phyloP scores from a whole-genome alignment of 75 land plant genomes.

The Cryptomeria japonica region DNA sequence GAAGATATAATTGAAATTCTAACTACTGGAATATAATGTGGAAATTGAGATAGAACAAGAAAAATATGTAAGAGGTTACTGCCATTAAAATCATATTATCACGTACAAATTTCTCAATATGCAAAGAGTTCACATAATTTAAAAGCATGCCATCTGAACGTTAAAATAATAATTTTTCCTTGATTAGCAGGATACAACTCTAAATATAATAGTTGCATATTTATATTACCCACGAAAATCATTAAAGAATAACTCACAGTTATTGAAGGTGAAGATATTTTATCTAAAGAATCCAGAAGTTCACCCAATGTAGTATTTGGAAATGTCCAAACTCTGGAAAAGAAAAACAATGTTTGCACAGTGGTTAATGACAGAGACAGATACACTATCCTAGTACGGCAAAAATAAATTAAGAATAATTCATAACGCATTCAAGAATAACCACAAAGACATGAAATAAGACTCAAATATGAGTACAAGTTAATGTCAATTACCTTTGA shows the following conservation, averaged over 20 bases:
- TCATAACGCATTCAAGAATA: neutral
- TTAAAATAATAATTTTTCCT: neutral
- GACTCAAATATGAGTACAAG: neutral
- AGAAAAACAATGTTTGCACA: neutral
- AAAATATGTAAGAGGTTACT: neutral
- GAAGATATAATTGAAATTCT: neutral
- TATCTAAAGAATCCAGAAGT: slow-evolving; percentile 24
- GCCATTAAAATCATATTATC: neutral
- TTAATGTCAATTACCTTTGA: neutral
- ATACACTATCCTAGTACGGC: neutral
- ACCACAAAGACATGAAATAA: neutral
- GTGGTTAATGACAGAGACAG: neutral
- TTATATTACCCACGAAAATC: neutral
- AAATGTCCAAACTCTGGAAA: slow-evolving; percentile 37
- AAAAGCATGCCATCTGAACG: neutral
- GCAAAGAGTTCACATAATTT: neutral
- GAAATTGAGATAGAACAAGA: neutral
- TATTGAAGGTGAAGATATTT: slow-evolving; percentile 21
- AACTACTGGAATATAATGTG: neutral
- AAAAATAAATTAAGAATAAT: neutral
- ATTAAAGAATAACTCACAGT: slow-evolving; percentile 19
- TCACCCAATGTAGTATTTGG: slow-evolving; percentile 27
- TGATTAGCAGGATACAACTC: neutral
- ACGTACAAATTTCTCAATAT: neutral
- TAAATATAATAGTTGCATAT: neutral